Base-by-base conservation (phyloP, 2,329 filamentous ascomycete genomes). In the Plectosphaerella plurivora region DNA sequence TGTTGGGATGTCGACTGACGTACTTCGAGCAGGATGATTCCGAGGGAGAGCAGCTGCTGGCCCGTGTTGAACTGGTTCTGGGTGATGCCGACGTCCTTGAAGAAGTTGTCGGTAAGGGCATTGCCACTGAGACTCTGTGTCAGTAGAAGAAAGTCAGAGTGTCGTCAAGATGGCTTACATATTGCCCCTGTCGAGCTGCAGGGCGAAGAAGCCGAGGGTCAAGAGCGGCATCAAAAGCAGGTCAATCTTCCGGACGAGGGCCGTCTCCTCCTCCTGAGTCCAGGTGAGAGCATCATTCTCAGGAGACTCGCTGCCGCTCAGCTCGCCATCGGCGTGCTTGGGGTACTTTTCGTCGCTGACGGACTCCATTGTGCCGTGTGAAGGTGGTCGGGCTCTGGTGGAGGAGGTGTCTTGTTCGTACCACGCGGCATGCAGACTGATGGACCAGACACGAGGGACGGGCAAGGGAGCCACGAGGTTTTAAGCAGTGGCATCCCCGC, bases 51-150 rank as follows among this genome's bases (percentile, higher is more conserved):
- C 53, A 81, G 66, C 53, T 78, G 75, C 22, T 76, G 72, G 4
- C 77, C 78, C 25, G 78, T 63, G 47, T 81, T 81, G 62, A 79
- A 73, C 54, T 80, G 72, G 54, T 79, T 73, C 5, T 77, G 76
- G 2, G 69, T 71, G 54, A 81, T 72, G 14, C 68, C 63, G 18
- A 81, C 69, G 56, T 81, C 78, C 18, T 69, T 60, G 45, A 78
- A 72, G 57, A 82, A 76, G 15, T 47, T 51, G 24, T 55, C 55
- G 12, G 55, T 55, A 35, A 55, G 51, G 7, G 55, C 55, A 16
- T 57, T 57, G 5, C 55, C 55, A 24, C 55, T 57, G 16, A 14
- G 14, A 4, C 6, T 16, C 7, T 3, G 5, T 4, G 36, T 55
- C 46, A 55, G 45, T 12, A 2, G 15, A 39, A 10, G 9, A 36